phyloP scores from a whole-genome alignment of 2,329 filamentous ascomycete genomes.

The Pseudogymnoascus sp. region DNA sequence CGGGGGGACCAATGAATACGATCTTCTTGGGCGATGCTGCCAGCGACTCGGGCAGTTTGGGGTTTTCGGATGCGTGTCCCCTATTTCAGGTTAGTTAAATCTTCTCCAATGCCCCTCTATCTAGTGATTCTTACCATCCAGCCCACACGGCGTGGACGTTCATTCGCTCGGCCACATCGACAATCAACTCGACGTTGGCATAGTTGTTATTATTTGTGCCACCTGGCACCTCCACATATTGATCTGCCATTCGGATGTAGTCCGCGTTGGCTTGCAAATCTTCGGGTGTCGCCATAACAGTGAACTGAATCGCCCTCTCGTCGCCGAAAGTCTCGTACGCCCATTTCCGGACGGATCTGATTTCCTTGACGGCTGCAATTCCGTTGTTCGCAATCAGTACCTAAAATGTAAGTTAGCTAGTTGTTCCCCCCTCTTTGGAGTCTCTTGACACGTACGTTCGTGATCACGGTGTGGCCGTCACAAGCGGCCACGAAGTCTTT shows the following conservation, averaged over 20 bases:
- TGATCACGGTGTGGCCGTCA: constrained; percentile 96
- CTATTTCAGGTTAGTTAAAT: constrained; percentile 34
- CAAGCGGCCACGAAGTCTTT: constrained; percentile 91
- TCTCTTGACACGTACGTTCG: constrained; percentile 61
- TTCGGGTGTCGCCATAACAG: constrained; percentile 98
- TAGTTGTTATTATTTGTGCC: constrained; percentile 99
- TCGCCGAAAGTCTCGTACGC: constrained; percentile 99
- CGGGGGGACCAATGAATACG: constrained; percentile 95
- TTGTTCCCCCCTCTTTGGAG: constrained; percentile 13
- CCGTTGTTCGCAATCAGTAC: constrained; percentile 99
- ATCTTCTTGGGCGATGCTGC: constrained; percentile 97
- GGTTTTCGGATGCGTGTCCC: constrained; percentile 98
- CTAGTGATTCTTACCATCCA: constrained; percentile 65
- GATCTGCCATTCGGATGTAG: constrained; percentile 99
- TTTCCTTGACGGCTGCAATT: constrained; percentile 99
- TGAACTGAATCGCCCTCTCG: constrained; percentile 97
- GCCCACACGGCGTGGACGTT: constrained; percentile 98
- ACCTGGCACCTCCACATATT: constrained; percentile 97
- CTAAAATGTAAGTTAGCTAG: constrained; percentile 41
- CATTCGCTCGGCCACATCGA: constrained; percentile 98
- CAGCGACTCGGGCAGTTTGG: constrained; percentile 90
- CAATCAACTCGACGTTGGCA: constrained; percentile 97
- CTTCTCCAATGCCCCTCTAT: neutral
- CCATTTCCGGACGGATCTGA: constrained; percentile 99
- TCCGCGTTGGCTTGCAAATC: constrained; percentile 96